Evolutionary conservation across 331 rosid genomes (phyloP).

Genomic region (Quercus tomentella): DNA sequence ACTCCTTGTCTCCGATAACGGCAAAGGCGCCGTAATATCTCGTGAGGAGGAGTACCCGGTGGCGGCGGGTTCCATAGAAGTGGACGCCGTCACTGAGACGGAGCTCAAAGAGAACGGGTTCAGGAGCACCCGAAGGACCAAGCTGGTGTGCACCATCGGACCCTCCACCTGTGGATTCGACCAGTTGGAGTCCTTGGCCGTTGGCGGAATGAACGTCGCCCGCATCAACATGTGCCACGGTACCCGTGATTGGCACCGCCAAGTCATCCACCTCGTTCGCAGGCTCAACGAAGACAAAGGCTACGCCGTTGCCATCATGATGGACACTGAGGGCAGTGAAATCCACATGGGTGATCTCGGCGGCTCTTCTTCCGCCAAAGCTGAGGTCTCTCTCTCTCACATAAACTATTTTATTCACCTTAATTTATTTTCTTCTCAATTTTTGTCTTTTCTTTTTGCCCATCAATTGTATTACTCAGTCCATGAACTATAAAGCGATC

Average conservation of each 20-base stretch:
- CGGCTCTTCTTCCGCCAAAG: slow-evolving; percentile 86
- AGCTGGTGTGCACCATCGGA: slow-evolving; percentile 89
- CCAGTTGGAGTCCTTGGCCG: slow-evolving; percentile 89
- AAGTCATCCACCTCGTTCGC: slow-evolving; percentile 67
- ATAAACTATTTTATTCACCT: too few species aligned
- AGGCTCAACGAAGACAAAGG: slow-evolving; percentile 84
- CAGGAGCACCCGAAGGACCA: slow-evolving; percentile 83
- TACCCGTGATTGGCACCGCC: slow-evolving; percentile 63
- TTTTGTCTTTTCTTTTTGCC: too few species aligned
- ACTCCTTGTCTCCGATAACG: slow-evolving; percentile 30
- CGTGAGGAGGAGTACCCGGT: slow-evolving; percentile 1
- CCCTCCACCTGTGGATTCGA: slow-evolving; percentile 79
- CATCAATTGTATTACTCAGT: too few species aligned
- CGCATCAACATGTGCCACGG: slow-evolving; percentile 91
- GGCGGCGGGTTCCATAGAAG: slow-evolving; percentile 61
- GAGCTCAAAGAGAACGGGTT: slow-evolving; percentile 91
- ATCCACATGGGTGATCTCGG: slow-evolving; percentile 99
- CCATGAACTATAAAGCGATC: too few species aligned
- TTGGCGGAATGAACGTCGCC: slow-evolving; percentile 98
- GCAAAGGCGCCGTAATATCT: slow-evolving; percentile 12
- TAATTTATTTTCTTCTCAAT: too few species aligned
- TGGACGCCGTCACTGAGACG: slow-evolving; percentile 75
- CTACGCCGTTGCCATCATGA: slow-evolving; percentile 93
- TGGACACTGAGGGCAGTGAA: slow-evolving; percentile 99
- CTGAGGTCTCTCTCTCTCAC: slow-evolving; percentile 47